These are phyloP conservation scores for Solidago caesia DNA, from an alignment of 129 eudicot genomes.

Conservation along the genomic window DNA sequence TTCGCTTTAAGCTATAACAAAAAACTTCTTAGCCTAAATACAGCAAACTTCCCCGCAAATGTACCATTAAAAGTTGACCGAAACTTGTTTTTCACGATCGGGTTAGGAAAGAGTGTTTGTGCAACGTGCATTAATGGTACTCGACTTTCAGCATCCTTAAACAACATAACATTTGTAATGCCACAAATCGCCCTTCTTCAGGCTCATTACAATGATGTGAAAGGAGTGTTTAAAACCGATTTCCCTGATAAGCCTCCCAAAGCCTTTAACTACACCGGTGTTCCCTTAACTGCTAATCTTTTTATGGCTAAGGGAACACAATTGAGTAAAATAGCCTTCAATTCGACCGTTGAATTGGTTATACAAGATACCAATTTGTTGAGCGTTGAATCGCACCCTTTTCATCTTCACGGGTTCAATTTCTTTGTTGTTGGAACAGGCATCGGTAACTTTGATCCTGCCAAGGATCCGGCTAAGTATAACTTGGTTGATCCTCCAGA, in stretches of 20 bases:
- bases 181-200: constrained; percentile 34
- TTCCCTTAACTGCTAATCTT: constrained; percentile 31
- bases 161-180: constrained; percentile 32
- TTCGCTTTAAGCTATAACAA: constrained; percentile 36
- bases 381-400: constrained; percentile 38
- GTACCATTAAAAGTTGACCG: constrained; percentile 46
- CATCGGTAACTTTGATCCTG: constrained; percentile 45
- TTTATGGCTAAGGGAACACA: too few relatives aligned
- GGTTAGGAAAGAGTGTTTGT: constrained; percentile 33
- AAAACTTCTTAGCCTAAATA: constrained; percentile 42
- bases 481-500: constrained; percentile 52
- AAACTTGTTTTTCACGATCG: constrained; percentile 36
- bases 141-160: constrained; percentile 27
- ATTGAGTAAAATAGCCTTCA: too few relatives aligned
- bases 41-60: constrained; percentile 38
- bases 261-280: constrained; percentile 48
- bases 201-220: constrained; percentile 23
- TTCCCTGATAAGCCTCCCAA: constrained; percentile 49
- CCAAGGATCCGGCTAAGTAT: constrained; percentile 25
- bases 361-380: constrained; percentile 63
- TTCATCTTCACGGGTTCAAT: constrained; percentile 61
- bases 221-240: constrained; percentile 34
- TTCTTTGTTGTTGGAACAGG: constrained; percentile 66
- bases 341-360: constrained; percentile 50
- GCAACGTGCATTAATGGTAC: constrained; percentile 32